Base-by-base conservation (phyloP, 1,284 basidiomycete species). In the Vanrija humicola region DNA sequence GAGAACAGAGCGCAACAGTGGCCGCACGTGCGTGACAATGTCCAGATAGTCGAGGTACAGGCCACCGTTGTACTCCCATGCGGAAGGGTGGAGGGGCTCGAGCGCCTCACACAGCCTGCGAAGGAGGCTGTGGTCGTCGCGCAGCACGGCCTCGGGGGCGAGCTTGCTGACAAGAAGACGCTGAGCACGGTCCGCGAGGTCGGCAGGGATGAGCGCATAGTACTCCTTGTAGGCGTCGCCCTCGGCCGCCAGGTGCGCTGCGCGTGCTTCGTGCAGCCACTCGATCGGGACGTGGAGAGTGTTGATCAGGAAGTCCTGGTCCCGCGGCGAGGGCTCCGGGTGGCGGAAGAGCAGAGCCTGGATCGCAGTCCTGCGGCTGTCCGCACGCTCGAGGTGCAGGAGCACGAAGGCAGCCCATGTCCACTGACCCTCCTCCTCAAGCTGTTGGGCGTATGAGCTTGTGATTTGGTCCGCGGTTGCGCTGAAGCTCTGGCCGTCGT, bases 391-490 rank as follows among this genome's bases (percentile, higher is more conserved):
- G 15, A 98, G 79, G 74, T 98, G 94, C 51, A 98, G 79, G 55
- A 97, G 78, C 9, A 98, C 88, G 70, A 97, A 98, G 1, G 84
- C 83, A 4, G 93, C 88, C 78, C 92, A 89, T 62, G 88, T 86
- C 74, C 94, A 84, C 79, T 88, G 80, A 12, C 87, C 92, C 50
- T 83, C 75, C 52, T 82, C 81, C 76, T 97, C 94, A 55, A 98
- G 78, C 75, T 98, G 92, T 45, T 83, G 81, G 0, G 94, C 93
- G 71, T 96, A 98, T 51, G 83, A 84, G 58, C 84, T 86, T 3
- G 91, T 87, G 25, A 98, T 76, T 38, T 84, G 72, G 76, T 98
- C 92, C 2, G 93, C 93, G 48, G 82, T 85, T 2, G 86, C 85
- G 72, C 88, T 89, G 68, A 89, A 87, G 8, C 29, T 39, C 14